These are phyloP conservation scores for Chaetomium globosum DNA, from an alignment of 2,329 filamentous ascomycete genomes.

Conservation along the genomic window DNA sequence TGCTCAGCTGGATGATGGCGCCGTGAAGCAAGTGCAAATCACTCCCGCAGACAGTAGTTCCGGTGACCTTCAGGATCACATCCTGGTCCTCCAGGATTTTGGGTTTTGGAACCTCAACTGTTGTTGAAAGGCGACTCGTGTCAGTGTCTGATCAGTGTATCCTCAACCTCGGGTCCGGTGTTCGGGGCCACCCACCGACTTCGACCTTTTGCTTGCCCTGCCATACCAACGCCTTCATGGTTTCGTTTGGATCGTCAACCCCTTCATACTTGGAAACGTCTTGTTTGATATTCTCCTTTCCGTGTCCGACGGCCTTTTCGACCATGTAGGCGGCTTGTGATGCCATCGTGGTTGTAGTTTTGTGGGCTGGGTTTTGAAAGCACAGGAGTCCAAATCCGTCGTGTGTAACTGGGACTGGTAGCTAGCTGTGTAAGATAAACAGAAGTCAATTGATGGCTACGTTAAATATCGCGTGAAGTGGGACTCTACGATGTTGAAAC, in stretches of 20 bases:
- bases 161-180: background rate
- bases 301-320: slow-evolving; percentile 71
- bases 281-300: slow-evolving; percentile 66
- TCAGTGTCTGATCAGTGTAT: background rate
- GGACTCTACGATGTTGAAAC: background rate
- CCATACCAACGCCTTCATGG: slow-evolving; percentile 82
- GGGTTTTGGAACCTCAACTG: slow-evolving; percentile 67
- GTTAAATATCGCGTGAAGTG: too few relatives aligned
- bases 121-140: background rate
- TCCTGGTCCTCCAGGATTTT: slow-evolving; percentile 72
- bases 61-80: slow-evolving; percentile 77
- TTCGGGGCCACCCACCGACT: slow-evolving; percentile 51
- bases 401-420: background rate
- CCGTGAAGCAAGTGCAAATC: slow-evolving; percentile 62
- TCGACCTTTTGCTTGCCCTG: slow-evolving; percentile 78
- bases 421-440: background rate
- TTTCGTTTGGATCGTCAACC: slow-evolving; percentile 54
- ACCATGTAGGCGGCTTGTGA: slow-evolving; percentile 67
- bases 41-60: slow-evolving; percentile 61
- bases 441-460: too few relatives aligned
- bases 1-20: slow-evolving; percentile 59
- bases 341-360: slow-evolving; percentile 51
- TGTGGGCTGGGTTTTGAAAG: background rate
- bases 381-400: background rate
- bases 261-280: slow-evolving; percentile 65